Evolutionary conservation across 768 basidiomycete species (phyloP), one percentile per base, ranked within the genome.

Genomic region (Boletus sp.): DNA sequence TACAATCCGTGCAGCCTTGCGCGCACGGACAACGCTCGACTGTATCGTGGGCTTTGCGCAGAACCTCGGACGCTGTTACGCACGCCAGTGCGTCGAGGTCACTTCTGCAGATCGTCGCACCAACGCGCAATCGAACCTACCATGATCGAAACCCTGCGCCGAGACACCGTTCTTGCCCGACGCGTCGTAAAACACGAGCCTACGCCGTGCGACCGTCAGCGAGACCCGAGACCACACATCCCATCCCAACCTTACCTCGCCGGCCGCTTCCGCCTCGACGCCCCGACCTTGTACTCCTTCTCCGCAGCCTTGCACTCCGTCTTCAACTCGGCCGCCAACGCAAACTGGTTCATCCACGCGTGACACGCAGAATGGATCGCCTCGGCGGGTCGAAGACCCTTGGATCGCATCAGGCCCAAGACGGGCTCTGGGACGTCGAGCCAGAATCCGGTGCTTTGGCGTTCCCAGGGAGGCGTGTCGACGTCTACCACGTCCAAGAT

Each of bases 281-380:
- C 76, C 4, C 71, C 62, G 14, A 72, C 67, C 54, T 78, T 83
- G 69, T 85, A 84, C 72, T 91, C 90, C 67, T 91, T 92, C 67
- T 89, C 85, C 4, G 83, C 73, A 0, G 82, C 83, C 68, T 91
- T 92, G 75, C 94, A 95, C 67, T 95, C 94, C 3, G 92, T 94
- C 56, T 76, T 80, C 35, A 94, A 69, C 55, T 92, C 90, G 32
- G 78, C 76, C 0, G 82, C 80, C 60, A 94, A 74, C 5, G 83
- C 76, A 62, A 92, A 92, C 41, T 83, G 80, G 64, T 92, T 93
- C 59, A 95, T 72, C 63, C 94, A 79, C 0, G 90, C 90, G 67
- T 96, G 94, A 61, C 87, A 79, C 3, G 93, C 92, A 5, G 91
- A 82, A 66, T 96, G 93, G 47, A 95, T 92, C 0, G 87, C 89